A percentile compares a stretch with the other conserved stretches of the same genome.
Conservation (phyloP, 768 basidiomycete genomes). For the Tephrocybe rancida region DNA sequence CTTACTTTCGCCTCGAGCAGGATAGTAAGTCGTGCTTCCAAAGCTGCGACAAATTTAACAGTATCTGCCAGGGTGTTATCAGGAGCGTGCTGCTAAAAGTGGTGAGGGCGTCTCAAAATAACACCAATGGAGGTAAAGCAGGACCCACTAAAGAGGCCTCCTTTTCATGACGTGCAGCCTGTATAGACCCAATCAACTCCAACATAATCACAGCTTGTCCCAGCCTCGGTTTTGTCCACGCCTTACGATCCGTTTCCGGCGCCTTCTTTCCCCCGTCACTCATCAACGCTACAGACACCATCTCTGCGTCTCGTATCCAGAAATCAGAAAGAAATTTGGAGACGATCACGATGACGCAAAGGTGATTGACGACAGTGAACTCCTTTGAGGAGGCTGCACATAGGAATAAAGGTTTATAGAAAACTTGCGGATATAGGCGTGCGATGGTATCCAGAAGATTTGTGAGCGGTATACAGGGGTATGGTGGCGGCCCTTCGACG, state of each 20-base stretch:
- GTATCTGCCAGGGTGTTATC: slow-evolving; percentile 33
- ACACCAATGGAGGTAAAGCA: slow-evolving; percentile 7
- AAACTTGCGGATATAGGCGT: slow-evolving; percentile 55
- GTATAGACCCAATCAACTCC: slow-evolving; percentile 60
- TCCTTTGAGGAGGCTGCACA: slow-evolving; percentile 71
- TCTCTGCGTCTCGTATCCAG: slow-evolving; percentile 72
- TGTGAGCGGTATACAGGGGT: slow-evolving; percentile 47
- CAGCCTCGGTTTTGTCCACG: slow-evolving; percentile 53
- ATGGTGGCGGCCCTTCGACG: slow-evolving; percentile 51
- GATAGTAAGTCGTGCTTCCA: slow-evolving; percentile 59
- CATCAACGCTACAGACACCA: slow-evolving; percentile 73
- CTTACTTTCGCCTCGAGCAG: slow-evolving; percentile 61
- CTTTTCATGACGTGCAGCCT: slow-evolving; percentile 42
- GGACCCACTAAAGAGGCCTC: slow-evolving; percentile 39
- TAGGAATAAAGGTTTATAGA: slow-evolving; percentile 73
- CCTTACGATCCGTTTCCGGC: slow-evolving; percentile 8
- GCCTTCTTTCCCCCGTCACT: slow-evolving; percentile 39
- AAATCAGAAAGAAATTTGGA: slow-evolving; percentile 59
- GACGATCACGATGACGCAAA: slow-evolving; percentile 54
- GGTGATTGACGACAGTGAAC: slow-evolving; percentile 57
- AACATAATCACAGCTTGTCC: slow-evolving; percentile 66
- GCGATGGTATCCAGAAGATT: slow-evolving; percentile 55
- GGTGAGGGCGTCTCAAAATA: background rate
- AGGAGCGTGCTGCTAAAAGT: slow-evolving; percentile 20
- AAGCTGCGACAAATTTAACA: slow-evolving; percentile 47